These are phyloP conservation scores for Colletotrichum tamarilloi DNA, from an alignment of 2,329 filamentous ascomycete genomes.

Conservation along the genomic window DNA sequence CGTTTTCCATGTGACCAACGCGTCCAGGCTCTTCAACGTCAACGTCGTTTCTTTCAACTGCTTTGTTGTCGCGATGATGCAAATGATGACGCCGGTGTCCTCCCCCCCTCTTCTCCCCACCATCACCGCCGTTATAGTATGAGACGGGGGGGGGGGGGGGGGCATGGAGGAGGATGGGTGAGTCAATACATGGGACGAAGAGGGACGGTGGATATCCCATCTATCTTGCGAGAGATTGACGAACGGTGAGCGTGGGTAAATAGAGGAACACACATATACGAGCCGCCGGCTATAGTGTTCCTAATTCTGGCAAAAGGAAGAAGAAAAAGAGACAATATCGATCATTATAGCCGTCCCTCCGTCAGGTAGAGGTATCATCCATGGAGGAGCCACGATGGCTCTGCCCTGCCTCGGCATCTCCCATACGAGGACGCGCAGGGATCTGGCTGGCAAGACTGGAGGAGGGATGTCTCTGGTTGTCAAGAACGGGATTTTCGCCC, in stretches of 20 bases:
- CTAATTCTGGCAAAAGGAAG: conserved; percentile 14
- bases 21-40: neutral
- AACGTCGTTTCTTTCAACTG: neutral
- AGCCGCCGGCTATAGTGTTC: conserved; percentile 1
- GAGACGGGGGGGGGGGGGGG: neutral
- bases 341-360: conserved; percentile 7
- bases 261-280: neutral
- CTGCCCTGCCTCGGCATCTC: conserved; percentile 26
- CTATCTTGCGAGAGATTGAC: conserved; percentile 5
- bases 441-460: neutral
- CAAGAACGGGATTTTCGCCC: neutral
- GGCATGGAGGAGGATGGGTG: neutral
- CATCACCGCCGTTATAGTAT: neutral
- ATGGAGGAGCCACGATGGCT: conserved; percentile 9
- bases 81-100: conserved; percentile 17
- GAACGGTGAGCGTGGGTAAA: conserved; percentile 1
- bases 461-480: conserved; percentile 22
- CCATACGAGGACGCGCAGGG: conserved; percentile 14
- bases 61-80: conserved; percentile 1
- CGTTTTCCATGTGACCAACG: neutral
- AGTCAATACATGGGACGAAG: conserved; percentile 27
- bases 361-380: conserved; percentile 27
- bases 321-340: conserved; percentile 11
- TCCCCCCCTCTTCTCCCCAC: neutral
- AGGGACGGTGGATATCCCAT: conserved; percentile 13